A percentile compares a stretch with the other conserved stretches of the same genome.
These are phyloP conservation scores for Trametes punicea DNA, from an alignment of 768 basidiomycete genomes.

Conservation along the genomic window DNA sequence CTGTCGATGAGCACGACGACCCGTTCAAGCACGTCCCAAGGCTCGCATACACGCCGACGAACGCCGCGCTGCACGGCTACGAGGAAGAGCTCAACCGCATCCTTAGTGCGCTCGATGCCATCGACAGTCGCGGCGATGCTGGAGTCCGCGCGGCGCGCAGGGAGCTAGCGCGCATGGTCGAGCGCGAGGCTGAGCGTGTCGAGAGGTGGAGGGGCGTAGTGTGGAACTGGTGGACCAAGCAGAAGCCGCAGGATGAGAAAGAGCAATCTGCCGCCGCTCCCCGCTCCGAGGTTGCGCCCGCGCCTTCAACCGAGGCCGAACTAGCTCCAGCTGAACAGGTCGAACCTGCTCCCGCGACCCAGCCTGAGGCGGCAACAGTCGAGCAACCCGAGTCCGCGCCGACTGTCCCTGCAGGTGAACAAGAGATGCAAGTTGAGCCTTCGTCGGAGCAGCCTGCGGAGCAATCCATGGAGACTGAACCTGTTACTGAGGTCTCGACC, in stretches of 20 bases:
- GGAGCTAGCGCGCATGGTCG: constrained; percentile 53
- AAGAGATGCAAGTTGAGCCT: background rate
- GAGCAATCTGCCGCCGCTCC: background rate
- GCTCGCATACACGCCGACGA: constrained; percentile 59
- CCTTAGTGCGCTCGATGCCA: constrained; percentile 62
- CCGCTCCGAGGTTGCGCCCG: background rate
- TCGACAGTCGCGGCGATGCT: constrained; percentile 60
- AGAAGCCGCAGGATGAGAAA: background rate
- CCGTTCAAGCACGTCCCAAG: constrained; percentile 29
- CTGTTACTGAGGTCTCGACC: background rate
- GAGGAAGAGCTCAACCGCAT: constrained; percentile 59
- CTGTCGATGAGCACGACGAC: constrained; percentile 10
- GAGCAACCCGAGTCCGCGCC: background rate
- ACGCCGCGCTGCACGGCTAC: constrained; percentile 60
- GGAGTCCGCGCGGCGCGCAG: constrained; percentile 50
- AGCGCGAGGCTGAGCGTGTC: constrained; percentile 53
- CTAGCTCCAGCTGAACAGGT: background rate
- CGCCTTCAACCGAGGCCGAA: background rate
- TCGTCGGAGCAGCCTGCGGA: background rate
- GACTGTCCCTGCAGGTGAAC: background rate
- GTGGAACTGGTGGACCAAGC: constrained; percentile 23
- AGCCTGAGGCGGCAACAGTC: background rate
- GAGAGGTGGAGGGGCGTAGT: constrained; percentile 34
- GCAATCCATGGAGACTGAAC: constrained; percentile 2
- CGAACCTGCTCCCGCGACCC: background rate